Evolutionary conservation across 129 eudicot species (phyloP), one percentile per base, ranked within the genome.

Genomic region (Silybum marianum): DNA sequence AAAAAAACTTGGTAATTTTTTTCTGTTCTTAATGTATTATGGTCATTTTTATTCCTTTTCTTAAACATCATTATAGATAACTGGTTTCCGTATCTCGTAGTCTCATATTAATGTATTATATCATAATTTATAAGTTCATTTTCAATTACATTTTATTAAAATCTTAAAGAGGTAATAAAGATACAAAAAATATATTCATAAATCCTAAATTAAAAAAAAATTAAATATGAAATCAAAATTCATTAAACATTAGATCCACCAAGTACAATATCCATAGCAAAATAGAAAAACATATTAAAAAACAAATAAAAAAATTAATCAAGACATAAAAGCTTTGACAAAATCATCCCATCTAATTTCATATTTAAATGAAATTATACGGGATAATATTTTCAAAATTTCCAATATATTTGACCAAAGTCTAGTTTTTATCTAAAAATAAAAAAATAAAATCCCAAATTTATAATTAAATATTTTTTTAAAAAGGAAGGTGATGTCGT

Each of bases 401-500:
- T 16, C 25, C 19, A 68, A 67, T 9, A 78, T 65, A 46, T 73
- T 42, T 23, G 34, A 39, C 39, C 14, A 23, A 77, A 42, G n/a
- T 68, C 36, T 69, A 74, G 40, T 78, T 78, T 9, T 38, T 66
- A 22, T 60, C 40, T 34, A 72, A 48, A 72, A 25, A 0, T 30
- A n/a, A 81, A 75, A 32, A 40, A 40, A 40, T 40, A 9, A 40
- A 40, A 2, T 40, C 26, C 36, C 79, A 81, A 81, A 42, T 74
- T 63, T 42, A 73, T 73, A 22, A 74, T 44, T 70, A 71, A 19
- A 11, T n/a, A 48, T 25, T 25, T 66, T 63, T 51, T 87, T 84
- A 91, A 11, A 91, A 77, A 71, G 96, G 93, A 60, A 87, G 68
- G 72, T 88, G 91, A 82, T 89, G 90, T 69, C 71, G 86, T 13